Evolutionary conservation across 2,329 filamentous ascomycete species (phyloP).

Genomic region (Cladosporium sp.): DNA sequence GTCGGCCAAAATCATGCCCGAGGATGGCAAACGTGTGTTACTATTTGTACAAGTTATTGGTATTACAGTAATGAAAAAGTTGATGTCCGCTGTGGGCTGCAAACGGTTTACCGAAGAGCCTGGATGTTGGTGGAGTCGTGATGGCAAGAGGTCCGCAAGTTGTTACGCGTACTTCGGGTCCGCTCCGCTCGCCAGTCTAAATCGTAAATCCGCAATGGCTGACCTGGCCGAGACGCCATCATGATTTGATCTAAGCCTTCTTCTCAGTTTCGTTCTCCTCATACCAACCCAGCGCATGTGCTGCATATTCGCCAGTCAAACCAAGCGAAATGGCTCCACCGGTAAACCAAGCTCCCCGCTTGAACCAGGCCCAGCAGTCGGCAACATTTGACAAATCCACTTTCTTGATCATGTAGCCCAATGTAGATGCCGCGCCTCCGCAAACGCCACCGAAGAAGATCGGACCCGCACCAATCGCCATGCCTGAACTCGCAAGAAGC

Average conservation of each 20-base stretch:
- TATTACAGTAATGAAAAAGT: neutral
- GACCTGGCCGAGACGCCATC: neutral
- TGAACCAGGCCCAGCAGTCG: conserved; percentile 67
- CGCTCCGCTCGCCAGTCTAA: neutral
- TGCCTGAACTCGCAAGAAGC: conserved; percentile 68
- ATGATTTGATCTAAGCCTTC: neutral
- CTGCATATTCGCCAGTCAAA: conserved; percentile 55
- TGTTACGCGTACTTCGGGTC: neutral
- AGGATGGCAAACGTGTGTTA: too few relatives aligned
- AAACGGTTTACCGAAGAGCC: conserved; percentile 1
- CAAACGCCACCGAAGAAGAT: conserved; percentile 60
- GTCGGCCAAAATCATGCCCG: neutral
- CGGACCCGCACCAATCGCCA: conserved; percentile 60
- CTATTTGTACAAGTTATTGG: neutral
- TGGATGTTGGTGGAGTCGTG: neutral
- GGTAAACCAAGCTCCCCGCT: conserved; percentile 61
- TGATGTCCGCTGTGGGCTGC: neutral
- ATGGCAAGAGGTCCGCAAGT: conserved; percentile 9
- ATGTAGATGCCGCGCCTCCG: conserved; percentile 55
- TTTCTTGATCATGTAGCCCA: conserved; percentile 60
- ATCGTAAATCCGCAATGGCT: neutral
- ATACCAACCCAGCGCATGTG: conserved; percentile 23
- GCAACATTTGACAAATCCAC: conserved; percentile 58
- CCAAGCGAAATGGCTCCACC: conserved; percentile 60
- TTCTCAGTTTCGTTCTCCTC: neutral